Evolutionary conservation across 2,329 filamentous ascomycete genomes (phyloP).

Genomic region (Malbranchea zuffiana): DNA sequence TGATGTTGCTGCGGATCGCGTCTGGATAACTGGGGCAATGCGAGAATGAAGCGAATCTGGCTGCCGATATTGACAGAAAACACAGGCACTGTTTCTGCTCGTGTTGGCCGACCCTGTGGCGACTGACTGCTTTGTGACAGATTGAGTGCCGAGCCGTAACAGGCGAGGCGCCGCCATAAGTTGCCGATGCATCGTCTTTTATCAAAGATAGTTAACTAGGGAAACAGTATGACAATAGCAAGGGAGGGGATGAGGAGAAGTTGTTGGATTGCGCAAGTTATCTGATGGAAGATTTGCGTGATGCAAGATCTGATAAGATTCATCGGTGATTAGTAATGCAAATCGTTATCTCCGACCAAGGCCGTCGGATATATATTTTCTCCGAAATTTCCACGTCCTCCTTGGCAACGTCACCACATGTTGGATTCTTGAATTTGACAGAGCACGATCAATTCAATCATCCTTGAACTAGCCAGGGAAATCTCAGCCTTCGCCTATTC

Average conservation of each 20-base stretch:
- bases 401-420: too few species aligned
- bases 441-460: too few species aligned
- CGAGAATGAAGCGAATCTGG: neutral
- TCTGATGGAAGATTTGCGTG: slow-evolving; percentile 3
- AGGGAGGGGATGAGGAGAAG: neutral
- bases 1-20: neutral
- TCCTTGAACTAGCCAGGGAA: too few species aligned
- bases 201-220: neutral
- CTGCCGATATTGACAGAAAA: slow-evolving; percentile 5
- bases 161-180: neutral
- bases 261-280: neutral
- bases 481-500: too few species aligned
- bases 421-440: too few species aligned
- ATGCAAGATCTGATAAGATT: slow-evolving; percentile 9
- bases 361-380: too few species aligned
- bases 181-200: slow-evolving; percentile 2
- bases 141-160: neutral
- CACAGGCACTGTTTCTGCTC: slow-evolving; percentile 2
- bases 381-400: too few species aligned
- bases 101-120: neutral
- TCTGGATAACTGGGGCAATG: too few species aligned
- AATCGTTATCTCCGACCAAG: too few species aligned
- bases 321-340: too few species aligned
- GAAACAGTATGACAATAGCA: too few species aligned
- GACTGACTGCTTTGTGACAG: neutral